Conservation (phyloP, 2,329 filamentous ascomycete species). For the Tolypocladium album region DNA sequence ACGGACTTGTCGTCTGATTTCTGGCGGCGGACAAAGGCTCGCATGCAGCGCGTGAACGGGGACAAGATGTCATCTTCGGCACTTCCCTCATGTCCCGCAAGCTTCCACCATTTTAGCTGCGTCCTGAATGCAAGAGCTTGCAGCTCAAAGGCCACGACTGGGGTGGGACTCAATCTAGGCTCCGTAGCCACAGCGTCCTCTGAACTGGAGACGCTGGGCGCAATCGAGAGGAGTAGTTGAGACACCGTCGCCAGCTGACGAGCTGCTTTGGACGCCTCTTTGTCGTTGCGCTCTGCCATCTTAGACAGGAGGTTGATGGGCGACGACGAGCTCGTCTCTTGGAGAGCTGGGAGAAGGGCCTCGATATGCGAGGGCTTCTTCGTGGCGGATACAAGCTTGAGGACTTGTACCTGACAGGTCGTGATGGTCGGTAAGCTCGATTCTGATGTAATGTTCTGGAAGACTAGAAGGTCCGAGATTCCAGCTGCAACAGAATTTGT, state of each 20-base stretch:
- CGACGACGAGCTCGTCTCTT: constrained; percentile 40
- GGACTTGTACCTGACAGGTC: constrained; percentile 51
- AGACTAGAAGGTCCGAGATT: constrained; percentile 52
- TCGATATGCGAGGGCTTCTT: constrained; percentile 52
- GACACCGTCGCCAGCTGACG: constrained; percentile 58
- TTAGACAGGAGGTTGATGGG: constrained; percentile 45
- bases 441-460: constrained; percentile 34
- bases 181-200: constrained; percentile 48
- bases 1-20: constrained; percentile 24
- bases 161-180: constrained; percentile 41
- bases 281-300: constrained; percentile 28
- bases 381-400: constrained; percentile 50
- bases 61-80: constrained; percentile 54
- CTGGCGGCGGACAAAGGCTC: constrained; percentile 47
- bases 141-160: constrained; percentile 47
- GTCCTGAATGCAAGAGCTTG: constrained; percentile 53
- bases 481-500: constrained; percentile 16
- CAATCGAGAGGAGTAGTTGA: constrained; percentile 52
- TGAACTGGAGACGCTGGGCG: constrained; percentile 54
- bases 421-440: constrained; percentile 44
- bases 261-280: constrained; percentile 45
- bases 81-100: constrained; percentile 49
- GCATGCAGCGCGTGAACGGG: constrained; percentile 52
- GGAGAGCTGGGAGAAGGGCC: constrained; percentile 42
- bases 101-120: constrained; percentile 54